Percentiles rank a stretch among this genome's conserved stretches.
Conservation (phyloP, 257 asterid species). For the Misopates orontium region DNA sequence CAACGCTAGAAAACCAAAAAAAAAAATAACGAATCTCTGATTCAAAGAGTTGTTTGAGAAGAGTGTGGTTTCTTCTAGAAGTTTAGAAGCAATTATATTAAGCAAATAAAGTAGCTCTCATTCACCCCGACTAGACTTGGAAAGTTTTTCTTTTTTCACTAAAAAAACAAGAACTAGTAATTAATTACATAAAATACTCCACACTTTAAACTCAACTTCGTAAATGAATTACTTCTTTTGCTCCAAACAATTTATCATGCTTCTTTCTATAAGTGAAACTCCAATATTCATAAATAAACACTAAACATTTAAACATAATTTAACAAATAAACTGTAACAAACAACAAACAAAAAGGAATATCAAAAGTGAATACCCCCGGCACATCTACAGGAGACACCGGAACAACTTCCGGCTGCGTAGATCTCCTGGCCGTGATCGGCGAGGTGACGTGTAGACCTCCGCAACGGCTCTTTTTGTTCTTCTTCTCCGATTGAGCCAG, state of each 20-base stretch:
- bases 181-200: too few species aligned
- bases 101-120: too few species aligned
- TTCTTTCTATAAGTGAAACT: background rate
- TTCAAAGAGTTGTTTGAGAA: too few species aligned
- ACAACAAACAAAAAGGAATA: conserved; percentile 9
- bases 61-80: too few species aligned
- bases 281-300: background rate
- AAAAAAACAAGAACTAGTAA: too few species aligned
- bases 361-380: conserved; percentile 42
- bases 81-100: too few species aligned
- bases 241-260: background rate
- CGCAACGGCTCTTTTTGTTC: conserved; percentile 31
- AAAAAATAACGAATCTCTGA: too few species aligned
- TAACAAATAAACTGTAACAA: background rate
- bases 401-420: conserved; percentile 48
- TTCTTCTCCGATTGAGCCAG: conserved; percentile 40
- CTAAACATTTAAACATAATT: background rate
- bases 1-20: too few species aligned
- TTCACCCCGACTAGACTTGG: too few species aligned
- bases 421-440: conserved; percentile 59
- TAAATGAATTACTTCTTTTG: background rate
- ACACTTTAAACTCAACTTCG: background rate
- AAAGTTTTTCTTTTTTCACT: too few species aligned
- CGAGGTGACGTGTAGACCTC: conserved; percentile 43
- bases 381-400: conserved; percentile 69